Evolutionary conservation across 441 rosid species (phyloP), one percentile per base, ranked within the genome.

Genomic region (Euphorbia celastroides): DNA sequence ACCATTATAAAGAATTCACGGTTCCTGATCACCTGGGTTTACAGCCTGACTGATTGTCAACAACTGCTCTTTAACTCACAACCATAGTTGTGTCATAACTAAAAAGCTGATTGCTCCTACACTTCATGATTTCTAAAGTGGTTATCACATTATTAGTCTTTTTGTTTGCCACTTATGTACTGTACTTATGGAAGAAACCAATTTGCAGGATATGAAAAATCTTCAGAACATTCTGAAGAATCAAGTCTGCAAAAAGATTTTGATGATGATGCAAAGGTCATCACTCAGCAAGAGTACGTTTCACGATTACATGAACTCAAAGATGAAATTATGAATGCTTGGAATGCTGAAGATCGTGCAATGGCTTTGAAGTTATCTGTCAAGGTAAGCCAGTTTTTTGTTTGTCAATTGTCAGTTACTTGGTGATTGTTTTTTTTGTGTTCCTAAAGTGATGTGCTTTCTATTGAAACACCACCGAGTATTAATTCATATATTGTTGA

Each of bases 281-380:
- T 90, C 61, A 80, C 81, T 20, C 75, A 83, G 69, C 94, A 86
- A 71, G 98, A 93, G 66, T 93, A 90, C 74, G 75, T 88, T 64
- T 85, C 88, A 63, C 84, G 81, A 67, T 68, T 93, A 70, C 81
- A 80, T 34, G 90, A 89, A 77, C 84, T 90, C 64, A 85, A 88
- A 80, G 97, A 88, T 79, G 90, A 83, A 75, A 88, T 90, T 38
- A 79, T 72, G 72, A 69, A 64, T 51, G 90, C 95, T 69, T 93
- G 98, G 98, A 74, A n/a, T 68, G 75, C 65, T 69, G 95, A 81
- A 71, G 96, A 90, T 78, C 92, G 93, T 65, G 89, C 84, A 26
- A 81, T 86, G 31, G 78, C 97, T 41, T 81, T 93, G 78, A 93
- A 86, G 75, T 79, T 93, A 44, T 81, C 93, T 48, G 83, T 93